Conservation (phyloP, 192 early-diverging fungal species). For the Dissophora globulifera region DNA sequence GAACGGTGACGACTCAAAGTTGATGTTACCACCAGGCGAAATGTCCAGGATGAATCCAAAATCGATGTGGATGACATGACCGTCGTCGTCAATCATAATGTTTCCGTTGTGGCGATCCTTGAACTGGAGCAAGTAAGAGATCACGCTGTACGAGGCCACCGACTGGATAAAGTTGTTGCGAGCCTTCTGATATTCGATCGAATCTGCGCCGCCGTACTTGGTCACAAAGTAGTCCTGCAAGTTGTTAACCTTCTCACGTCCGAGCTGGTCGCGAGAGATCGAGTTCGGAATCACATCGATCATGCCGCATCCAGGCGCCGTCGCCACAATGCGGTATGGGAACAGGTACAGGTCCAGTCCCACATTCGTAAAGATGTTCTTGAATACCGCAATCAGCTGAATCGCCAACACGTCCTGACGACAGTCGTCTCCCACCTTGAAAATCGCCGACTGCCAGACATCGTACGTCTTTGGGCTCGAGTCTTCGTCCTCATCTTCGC, state of each 20-base stretch:
- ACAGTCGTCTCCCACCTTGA: slow-evolving; percentile 99
- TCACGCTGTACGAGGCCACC: slow-evolving; percentile 94
- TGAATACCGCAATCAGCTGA: slow-evolving; percentile 97
- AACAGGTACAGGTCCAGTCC: slow-evolving; percentile 96
- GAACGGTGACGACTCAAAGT: slow-evolving; percentile 96
- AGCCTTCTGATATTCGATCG: slow-evolving; percentile 83
- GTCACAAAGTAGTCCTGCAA: slow-evolving; percentile 96
- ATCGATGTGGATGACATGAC: slow-evolving; percentile 98
- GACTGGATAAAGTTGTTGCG: slow-evolving; percentile 95
- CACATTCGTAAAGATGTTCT: slow-evolving; percentile 90
- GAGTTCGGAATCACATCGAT: slow-evolving; percentile 98
- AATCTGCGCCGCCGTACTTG: slow-evolving; percentile 90
- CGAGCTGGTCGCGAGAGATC: slow-evolving; percentile 97
- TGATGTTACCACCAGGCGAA: slow-evolving; percentile 94
- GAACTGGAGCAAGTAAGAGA: slow-evolving; percentile 95
- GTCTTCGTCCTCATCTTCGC: slow-evolving; percentile 45
- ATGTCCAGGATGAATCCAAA: slow-evolving; percentile 99
- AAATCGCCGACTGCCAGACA: slow-evolving; percentile 90
- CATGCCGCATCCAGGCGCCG: slow-evolving; percentile 96
- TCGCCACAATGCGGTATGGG: slow-evolving; percentile 98
- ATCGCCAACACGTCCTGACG: slow-evolving; percentile 98
- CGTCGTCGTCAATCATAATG: slow-evolving; percentile 98
- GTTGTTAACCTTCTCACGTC: slow-evolving; percentile 97
- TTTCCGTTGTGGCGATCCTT: slow-evolving; percentile 99
- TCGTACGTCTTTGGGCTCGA: slow-evolving; percentile 55